Conservation (phyloP, 2,329 filamentous ascomycete genomes). For the Diplocarpon rosae region DNA sequence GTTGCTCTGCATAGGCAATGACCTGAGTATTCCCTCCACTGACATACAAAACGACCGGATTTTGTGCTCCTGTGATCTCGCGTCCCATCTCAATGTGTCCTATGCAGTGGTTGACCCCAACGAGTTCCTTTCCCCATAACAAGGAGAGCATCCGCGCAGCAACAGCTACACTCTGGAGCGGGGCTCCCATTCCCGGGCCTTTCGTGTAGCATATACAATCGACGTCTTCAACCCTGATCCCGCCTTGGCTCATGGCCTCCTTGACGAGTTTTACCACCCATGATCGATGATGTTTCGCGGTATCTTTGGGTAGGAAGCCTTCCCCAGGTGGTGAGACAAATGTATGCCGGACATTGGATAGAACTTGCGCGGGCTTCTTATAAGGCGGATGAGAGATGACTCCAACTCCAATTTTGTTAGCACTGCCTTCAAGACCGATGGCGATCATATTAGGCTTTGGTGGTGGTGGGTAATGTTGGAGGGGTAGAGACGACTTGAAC, state of each 20-base stretch:
- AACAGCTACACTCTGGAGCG: constrained; percentile 75
- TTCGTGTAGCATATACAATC: constrained; percentile 93
- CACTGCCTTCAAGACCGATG: constrained; percentile 78
- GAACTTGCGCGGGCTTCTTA: constrained; percentile 48
- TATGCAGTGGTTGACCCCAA: constrained; percentile 96
- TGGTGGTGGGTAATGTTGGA: not conserved
- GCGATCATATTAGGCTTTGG: constrained; percentile 42
- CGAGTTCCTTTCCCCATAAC: constrained; percentile 78
- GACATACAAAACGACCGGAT: constrained; percentile 94
- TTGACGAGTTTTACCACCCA: constrained; percentile 78
- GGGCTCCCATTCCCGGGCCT: constrained; percentile 93
- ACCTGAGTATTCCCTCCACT: constrained; percentile 95
- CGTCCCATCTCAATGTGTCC: constrained; percentile 99
- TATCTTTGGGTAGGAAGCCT: constrained; percentile 94
- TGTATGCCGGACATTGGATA: constrained; percentile 90
- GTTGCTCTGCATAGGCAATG: constrained; percentile 87
- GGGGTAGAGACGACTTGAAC: not conserved
- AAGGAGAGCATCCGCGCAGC: constrained; percentile 72
- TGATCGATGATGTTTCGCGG: constrained; percentile 78
- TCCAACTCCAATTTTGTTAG: constrained; percentile 94
- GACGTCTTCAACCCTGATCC: constrained; percentile 51
- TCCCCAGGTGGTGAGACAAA: constrained; percentile 85
- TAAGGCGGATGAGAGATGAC: constrained; percentile 66
- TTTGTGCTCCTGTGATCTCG: constrained; percentile 76
- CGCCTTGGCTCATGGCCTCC: constrained; percentile 62